A percentile compares a stretch with the other conserved stretches of the same genome.
Conservation (phyloP, 495 filamentous ascomycete genomes). For the Delitschia confertaspora region DNA sequence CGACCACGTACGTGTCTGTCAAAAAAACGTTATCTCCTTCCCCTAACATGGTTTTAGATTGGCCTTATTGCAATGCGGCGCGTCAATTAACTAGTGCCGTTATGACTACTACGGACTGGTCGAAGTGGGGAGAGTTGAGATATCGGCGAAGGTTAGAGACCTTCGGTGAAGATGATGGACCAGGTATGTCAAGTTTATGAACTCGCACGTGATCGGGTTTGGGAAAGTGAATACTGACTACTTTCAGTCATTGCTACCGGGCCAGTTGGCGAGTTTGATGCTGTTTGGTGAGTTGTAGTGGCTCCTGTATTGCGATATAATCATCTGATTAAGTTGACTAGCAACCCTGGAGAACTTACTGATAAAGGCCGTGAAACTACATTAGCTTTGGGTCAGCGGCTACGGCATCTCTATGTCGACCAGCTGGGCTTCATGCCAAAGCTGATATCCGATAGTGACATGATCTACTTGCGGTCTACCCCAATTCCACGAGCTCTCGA, state of each 20-base stretch:
- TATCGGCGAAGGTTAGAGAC: conserved; percentile 76
- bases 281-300: conserved; percentile 48
- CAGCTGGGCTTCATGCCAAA: conserved; percentile 77
- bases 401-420: conserved; percentile 79
- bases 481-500: conserved; percentile 79
- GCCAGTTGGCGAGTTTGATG: conserved; percentile 59
- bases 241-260: conserved; percentile 51
- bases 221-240: background rate
- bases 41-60: conserved; percentile 46
- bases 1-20: conserved; percentile 48
- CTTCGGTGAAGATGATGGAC: conserved; percentile 62
- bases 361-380: conserved; percentile 81
- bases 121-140: conserved; percentile 57
- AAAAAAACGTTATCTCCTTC: background rate
- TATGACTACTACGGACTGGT: conserved; percentile 47
- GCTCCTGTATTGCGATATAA: too few relatives aligned
- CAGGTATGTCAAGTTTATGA: conserved; percentile 32
- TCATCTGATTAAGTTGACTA: too few relatives aligned
- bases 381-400: conserved; percentile 64
- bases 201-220: too few relatives aligned
- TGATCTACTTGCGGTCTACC: conserved; percentile 77
- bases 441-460: conserved; percentile 53
- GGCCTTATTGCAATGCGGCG: conserved; percentile 85
- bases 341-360: conserved; percentile 77
- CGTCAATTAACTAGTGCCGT: conserved; percentile 62